A percentile compares a stretch with the other conserved stretches of the same genome.
Evolutionary conservation across 345 rosid species (phyloP).

Genomic region (Angophora floribunda): DNA sequence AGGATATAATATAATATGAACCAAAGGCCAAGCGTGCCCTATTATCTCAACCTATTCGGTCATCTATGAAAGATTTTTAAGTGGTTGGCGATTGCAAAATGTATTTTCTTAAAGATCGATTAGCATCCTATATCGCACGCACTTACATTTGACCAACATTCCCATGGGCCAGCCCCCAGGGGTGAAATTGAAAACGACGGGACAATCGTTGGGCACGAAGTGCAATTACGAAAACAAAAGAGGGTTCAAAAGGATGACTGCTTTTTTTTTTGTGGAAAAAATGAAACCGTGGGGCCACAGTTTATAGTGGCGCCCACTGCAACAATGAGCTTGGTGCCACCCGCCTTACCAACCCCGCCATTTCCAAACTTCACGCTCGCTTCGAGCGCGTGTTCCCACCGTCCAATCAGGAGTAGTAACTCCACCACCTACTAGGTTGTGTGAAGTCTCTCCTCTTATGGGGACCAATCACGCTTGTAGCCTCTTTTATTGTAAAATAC

Average conservation of each 20-base stretch:
- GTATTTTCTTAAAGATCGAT: neutral
- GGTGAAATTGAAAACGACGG: neutral
- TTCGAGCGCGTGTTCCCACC: neutral
- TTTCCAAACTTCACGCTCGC: neutral
- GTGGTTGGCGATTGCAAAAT: neutral
- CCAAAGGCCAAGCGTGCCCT: neutral
- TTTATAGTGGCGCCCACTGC: neutral
- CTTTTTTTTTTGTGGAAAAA: neutral
- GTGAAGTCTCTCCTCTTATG: neutral
- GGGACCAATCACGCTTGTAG: neutral
- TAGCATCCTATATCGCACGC: neutral
- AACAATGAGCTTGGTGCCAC: neutral
- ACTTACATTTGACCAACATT: neutral
- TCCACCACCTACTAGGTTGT: neutral
- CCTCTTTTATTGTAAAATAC: neutral
- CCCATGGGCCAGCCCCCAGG: neutral
- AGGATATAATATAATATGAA: neutral
- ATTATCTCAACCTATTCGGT: neutral
- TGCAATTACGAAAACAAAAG: neutral
- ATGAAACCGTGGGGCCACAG: neutral
- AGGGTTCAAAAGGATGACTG: neutral
- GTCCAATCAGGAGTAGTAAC: neutral
- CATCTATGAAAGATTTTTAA: neutral
- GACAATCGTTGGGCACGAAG: neutral
- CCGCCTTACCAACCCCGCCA: neutral